Evolutionary conservation across 2,329 filamentous ascomycete genomes (phyloP).

Genomic region (Zasmidium citrigriseum): DNA sequence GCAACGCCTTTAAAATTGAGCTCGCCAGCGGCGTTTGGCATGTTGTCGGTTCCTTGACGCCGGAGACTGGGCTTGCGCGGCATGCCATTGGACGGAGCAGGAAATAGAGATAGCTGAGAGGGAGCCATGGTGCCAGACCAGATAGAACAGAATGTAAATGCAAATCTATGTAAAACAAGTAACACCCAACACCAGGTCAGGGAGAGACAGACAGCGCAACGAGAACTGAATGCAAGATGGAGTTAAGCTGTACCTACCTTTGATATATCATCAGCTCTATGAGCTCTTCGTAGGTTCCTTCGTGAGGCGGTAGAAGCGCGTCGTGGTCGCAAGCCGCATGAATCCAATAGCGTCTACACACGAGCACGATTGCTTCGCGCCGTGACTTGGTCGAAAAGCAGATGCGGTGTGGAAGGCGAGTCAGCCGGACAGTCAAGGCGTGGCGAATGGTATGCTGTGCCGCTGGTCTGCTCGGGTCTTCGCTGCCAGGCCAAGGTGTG

Average conservation of each 20-base stretch:
- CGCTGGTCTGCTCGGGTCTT: conserved; percentile 14
- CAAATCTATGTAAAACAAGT: not conserved
- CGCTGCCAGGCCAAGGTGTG: conserved; percentile 14
- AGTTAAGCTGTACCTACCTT: conserved; percentile 13
- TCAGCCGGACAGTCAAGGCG: conserved; percentile 10
- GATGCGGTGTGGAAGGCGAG: conserved; percentile 10
- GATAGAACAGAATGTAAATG: not conserved
- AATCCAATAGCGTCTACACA: conserved; percentile 11
- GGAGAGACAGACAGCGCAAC: conserved; percentile 1
- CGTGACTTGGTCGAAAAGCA: conserved; percentile 3
- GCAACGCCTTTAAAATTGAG: conserved; percentile 31
- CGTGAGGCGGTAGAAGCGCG: not conserved
- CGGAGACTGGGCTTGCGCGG: conserved; percentile 18
- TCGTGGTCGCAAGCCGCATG: not conserved
- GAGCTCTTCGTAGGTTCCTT: not conserved
- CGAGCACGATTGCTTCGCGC: conserved; percentile 10
- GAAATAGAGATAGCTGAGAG: conserved; percentile 23
- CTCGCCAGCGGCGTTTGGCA: conserved; percentile 12
- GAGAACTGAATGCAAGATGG: conserved; percentile 10
- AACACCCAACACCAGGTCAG: conserved; percentile 11
- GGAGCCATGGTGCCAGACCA: conserved; percentile 25
- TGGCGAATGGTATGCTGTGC: conserved; percentile 31
- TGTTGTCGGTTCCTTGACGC: conserved; percentile 11
- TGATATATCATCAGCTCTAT: conserved; percentile 14
- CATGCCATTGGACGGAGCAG: conserved; percentile 15